Conservation (phyloP, 495 filamentous ascomycete genomes). For the Astrothelium subdiscretum region DNA sequence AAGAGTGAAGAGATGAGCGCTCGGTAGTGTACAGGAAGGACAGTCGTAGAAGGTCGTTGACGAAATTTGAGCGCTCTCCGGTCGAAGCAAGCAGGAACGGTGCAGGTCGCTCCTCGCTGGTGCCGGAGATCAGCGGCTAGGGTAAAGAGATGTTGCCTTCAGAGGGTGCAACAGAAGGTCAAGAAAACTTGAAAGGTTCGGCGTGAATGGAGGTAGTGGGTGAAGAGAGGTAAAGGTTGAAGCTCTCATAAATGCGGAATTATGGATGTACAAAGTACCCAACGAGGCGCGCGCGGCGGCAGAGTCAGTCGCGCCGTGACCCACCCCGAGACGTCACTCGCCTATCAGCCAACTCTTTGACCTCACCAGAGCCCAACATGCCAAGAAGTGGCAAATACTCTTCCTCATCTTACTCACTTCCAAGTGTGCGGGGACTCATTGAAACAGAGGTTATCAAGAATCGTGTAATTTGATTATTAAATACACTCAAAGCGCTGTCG, state of each 20-base stretch:
- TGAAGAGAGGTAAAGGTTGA: not conserved
- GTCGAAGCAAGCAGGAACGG: slow-evolving; percentile 1
- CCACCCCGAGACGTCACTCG: not conserved
- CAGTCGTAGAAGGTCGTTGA: not conserved
- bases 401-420: too few relatives aligned
- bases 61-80: not conserved
- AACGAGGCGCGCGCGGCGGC: not conserved
- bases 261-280: not conserved
- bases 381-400: not conserved
- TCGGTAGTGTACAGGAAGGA: not conserved
- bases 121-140: not conserved
- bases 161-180: not conserved
- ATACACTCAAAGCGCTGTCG: too few relatives aligned
- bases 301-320: not conserved
- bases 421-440: too few relatives aligned
- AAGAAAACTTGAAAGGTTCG: not conserved
- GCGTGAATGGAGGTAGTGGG: not conserved
- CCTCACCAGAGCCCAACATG: not conserved
- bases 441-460: too few relatives aligned
- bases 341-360: not conserved
- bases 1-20: not conserved
- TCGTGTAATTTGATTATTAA: too few relatives aligned
- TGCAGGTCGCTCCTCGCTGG: not conserved
- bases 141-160: not conserved
- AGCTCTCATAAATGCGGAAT: not conserved